Percentiles rank a stretch among this genome's conserved stretches.
Evolutionary conservation across 164 flowering plant genomes (phyloP).

Genomic region (Kalanchoe fedtschenkoi): DNA sequence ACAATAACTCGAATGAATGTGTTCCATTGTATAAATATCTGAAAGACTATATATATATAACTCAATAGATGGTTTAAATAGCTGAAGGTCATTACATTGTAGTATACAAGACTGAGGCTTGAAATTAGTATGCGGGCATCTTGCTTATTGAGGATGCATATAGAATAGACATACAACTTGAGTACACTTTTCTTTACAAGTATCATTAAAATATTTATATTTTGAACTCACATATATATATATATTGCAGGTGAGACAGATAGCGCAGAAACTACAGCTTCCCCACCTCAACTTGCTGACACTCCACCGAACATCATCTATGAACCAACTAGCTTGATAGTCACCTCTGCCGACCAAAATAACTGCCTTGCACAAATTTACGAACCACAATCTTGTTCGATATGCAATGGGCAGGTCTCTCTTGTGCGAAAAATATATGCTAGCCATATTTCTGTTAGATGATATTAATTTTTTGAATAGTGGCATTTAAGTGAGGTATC

Average conservation of each 20-base stretch:
- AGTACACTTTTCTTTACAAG: background rate
- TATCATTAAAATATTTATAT: background rate
- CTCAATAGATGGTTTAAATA: no score
- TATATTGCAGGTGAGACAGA: slow-evolving; percentile 22
- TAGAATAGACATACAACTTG: no score
- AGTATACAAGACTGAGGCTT: no score
- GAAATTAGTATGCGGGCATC: no score
- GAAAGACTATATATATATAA: no score
- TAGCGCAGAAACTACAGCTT: slow-evolving; percentile 16
- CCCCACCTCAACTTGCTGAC: slow-evolving; percentile 13
- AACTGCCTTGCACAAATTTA: slow-evolving; percentile 13
- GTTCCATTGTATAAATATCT: no score
- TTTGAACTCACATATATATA: background rate
- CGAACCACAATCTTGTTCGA: slow-evolving; percentile 16
- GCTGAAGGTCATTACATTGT: no score
- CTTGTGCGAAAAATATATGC: no score
- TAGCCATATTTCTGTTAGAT: no score
- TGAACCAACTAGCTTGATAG: slow-evolving; percentile 17
- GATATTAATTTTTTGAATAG: no score
- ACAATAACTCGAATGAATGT: no score
- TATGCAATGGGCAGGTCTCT: slow-evolving; percentile 27
- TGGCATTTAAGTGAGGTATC: slow-evolving; percentile 4
- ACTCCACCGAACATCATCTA: slow-evolving; percentile 9
- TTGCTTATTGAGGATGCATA: no score
- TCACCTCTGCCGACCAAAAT: slow-evolving; percentile 14